phyloP scores from a whole-genome alignment of 345 rosid species.

The Cardamine occulta region DNA sequence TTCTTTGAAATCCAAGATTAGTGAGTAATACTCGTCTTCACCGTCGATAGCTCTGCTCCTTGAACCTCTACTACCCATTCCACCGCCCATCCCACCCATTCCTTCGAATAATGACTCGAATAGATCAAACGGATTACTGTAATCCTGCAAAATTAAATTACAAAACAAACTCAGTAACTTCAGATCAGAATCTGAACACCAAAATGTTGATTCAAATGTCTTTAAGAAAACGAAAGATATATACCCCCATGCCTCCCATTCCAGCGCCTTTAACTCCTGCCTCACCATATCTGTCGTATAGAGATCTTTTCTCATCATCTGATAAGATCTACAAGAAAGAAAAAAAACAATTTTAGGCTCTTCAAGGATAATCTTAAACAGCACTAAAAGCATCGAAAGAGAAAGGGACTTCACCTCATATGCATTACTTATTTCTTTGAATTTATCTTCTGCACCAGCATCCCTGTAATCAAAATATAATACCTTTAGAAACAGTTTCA shows the following conservation, averaged over 20 bases:
- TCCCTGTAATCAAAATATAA: constrained; percentile 58
- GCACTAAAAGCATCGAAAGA: constrained; percentile 21
- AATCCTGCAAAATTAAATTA: constrained; percentile 61
- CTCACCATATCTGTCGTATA: constrained; percentile 96
- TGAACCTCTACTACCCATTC: constrained; percentile 75
- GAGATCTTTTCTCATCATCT: constrained; percentile 92
- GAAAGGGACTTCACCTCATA: constrained; percentile 72
- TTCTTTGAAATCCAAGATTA: constrained; percentile 81
- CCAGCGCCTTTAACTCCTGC: constrained; percentile 97
- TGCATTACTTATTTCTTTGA: constrained; percentile 98
- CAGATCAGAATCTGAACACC: not conserved
- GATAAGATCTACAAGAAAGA: constrained; percentile 70
- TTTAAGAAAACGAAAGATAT: not conserved
- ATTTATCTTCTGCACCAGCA: constrained; percentile 85
- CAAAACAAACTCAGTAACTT: not conserved
- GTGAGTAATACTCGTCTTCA: constrained; percentile 88
- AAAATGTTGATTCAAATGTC: constrained; percentile 15
- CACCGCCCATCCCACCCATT: constrained; percentile 90
- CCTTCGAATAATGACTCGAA: constrained; percentile 90
- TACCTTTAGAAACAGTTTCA: constrained; percentile 11
- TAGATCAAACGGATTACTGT: constrained; percentile 93
- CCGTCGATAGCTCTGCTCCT: constrained; percentile 83
- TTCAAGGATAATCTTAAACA: not conserved
- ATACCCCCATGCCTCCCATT: constrained; percentile 93
- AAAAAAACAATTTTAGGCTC: constrained; percentile 13